Base-by-base conservation (phyloP, 108 stramenopile genomes). In the Mediolabrus comicus region DNA sequence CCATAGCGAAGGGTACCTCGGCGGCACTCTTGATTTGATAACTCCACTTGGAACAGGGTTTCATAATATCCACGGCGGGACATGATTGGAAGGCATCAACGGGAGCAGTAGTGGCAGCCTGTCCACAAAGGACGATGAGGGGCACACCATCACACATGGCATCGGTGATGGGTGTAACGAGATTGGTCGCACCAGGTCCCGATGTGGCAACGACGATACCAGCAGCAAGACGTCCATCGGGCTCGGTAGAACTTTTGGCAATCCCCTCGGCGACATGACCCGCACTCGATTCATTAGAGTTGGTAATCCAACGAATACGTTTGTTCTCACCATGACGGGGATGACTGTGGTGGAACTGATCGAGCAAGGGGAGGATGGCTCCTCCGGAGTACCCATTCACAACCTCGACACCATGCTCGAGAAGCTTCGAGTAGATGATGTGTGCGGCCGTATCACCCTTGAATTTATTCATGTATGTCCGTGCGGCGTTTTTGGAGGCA, bases 361-460 rank as follows among this genome's bases (percentile, higher is more conserved):
- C 93, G 53, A 94, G 64, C 16, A 94, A 79, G 43, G 95, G 95
- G 24, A 96, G 60, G 59, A 96, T 92, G 65, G 95, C 95, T 31
- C 95, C 95, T 24, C 93, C 95, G 17, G 93, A 92, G 77, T 95
- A 96, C 32, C 95, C 95, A 68, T 94, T 94, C 59, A 96, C 92
- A 39, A 91, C 89, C 36, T 84, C 75, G 41, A 90, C 88, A 33
- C 84, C 86, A 68, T 92, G 74, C 56, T 93, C 91, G 26, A 83
- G 74, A 17, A 96, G 87, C 70, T 90, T 92, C 67, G 82, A 75
- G 86, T 94, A 94, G 64, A 90, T 87, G 71, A 90, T 82, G 51
- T 89, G 75, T 3, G 93, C 93, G 75, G 88, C 93, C 19, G 90
- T 88, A 22, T 90, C 80, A 39, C 86, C 87, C 57, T 79, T 69